These are phyloP conservation scores for Fusarium miscanthi DNA, from an alignment of 2,329 filamentous ascomycete genomes.

Conservation along the genomic window DNA sequence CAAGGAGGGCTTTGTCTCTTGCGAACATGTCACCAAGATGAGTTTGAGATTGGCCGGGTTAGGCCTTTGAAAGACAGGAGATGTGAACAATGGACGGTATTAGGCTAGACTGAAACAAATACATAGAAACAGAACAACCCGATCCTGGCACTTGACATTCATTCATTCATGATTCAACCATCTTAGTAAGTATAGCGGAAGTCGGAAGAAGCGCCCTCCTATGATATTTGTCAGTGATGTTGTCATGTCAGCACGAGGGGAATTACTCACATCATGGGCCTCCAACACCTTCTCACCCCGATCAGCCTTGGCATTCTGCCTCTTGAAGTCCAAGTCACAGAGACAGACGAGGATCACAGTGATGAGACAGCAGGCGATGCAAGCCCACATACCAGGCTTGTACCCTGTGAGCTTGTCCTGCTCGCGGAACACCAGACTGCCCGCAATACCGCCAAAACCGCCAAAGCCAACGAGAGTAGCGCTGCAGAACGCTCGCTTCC, in stretches of 20 bases:
- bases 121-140: constrained; percentile 1
- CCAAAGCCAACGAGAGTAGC: constrained; percentile 81
- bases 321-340: constrained; percentile 55
- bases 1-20: constrained; percentile 9
- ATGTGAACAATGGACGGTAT: constrained; percentile 17
- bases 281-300: constrained; percentile 64
- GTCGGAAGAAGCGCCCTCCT: constrained; percentile 46
- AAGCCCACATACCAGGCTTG: constrained; percentile 65
- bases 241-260: background rate
- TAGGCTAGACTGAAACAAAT: constrained; percentile 12
- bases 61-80: background rate
- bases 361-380: constrained; percentile 62
- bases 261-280: constrained; percentile 58
- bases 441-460: constrained; percentile 81
- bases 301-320: constrained; percentile 63
- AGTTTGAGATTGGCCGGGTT: constrained; percentile 1
- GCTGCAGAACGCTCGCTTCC: constrained; percentile 85
- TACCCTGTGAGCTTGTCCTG: constrained; percentile 64
- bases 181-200: constrained; percentile 52
- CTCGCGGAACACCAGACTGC: constrained; percentile 76
- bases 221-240: constrained; percentile 17
- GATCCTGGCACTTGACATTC: background rate
- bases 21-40: constrained; percentile 25
- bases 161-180: background rate
- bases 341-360: constrained; percentile 58